A percentile compares a stretch with the other conserved stretches of the same genome.
Conservation (phyloP, 176 grass and related monocot genomes). For the Avena sativa region DNA sequence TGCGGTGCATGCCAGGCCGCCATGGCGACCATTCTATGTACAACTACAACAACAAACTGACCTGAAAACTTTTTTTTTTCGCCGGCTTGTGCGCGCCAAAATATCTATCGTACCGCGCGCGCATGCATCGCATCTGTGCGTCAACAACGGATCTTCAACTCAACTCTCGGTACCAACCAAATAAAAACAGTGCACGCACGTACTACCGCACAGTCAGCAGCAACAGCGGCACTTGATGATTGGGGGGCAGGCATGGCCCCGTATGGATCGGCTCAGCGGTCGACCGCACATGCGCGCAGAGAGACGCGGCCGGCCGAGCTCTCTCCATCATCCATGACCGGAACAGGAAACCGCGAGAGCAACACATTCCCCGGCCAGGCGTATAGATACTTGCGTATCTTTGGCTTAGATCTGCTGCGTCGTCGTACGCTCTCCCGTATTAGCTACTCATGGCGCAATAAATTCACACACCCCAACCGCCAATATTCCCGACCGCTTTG, state of each 20-base stretch:
- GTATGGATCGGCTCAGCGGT: background rate
- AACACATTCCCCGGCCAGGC: background rate
- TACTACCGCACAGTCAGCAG: slow-evolving; percentile 16
- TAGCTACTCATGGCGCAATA: background rate
- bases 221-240: background rate
- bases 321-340: background rate
- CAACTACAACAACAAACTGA: background rate
- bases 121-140: background rate
- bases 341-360: slow-evolving; percentile 42
- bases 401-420: slow-evolving; percentile 29
- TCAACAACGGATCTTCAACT: slow-evolving; percentile 24
- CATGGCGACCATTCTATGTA: background rate
- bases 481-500: slow-evolving; percentile 13
- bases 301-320: background rate
- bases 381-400: background rate
- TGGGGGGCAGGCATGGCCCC: slow-evolving; percentile 14
- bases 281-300: background rate
- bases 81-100: background rate
- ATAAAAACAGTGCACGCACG: background rate
- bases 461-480: background rate
- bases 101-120: background rate
- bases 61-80: background rate
- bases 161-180: background rate
- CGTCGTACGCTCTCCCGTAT: background rate
- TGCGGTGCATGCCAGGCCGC: slow-evolving; percentile 8